These are phyloP conservation scores for Colletotrichum tofieldiae DNA, from an alignment of 2,329 filamentous ascomycete genomes.

Conservation along the genomic window DNA sequence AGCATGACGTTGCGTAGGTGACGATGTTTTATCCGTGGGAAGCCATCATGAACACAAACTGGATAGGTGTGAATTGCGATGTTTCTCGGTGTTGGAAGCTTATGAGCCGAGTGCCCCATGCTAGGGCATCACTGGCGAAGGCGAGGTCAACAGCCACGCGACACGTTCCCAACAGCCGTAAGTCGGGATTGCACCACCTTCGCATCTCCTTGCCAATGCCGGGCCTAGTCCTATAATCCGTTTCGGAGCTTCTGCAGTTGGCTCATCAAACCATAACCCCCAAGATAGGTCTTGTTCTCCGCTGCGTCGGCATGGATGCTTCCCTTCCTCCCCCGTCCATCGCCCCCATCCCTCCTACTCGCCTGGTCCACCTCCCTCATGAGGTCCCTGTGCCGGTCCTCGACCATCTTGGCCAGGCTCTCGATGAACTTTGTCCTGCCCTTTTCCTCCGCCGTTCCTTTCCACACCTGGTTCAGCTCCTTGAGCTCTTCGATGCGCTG, in stretches of 20 bases:
- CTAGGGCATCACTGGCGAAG: neutral
- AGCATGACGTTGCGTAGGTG: neutral
- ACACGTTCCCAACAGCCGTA: neutral
- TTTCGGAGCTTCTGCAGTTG: conserved; percentile 74
- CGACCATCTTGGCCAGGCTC: conserved; percentile 83
- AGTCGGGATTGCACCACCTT: neutral
- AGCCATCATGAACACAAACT: neutral
- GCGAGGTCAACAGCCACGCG: neutral
- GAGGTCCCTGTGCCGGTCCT: conserved; percentile 76
- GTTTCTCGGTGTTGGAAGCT: neutral
- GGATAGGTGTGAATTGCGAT: neutral
- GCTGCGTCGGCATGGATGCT: conserved; percentile 50
- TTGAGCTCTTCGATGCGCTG: conserved; percentile 84
- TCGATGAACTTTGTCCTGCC: conserved; percentile 88
- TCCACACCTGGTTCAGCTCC: conserved; percentile 86
- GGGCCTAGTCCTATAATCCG: conserved; percentile 57
- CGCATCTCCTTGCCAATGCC: neutral
- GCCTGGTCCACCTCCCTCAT: conserved; percentile 66
- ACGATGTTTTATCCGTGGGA: too few relatives aligned
- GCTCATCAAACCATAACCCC: conserved; percentile 74
- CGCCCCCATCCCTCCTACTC: conserved; percentile 54
- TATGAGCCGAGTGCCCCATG: neutral
- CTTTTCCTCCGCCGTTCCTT: conserved; percentile 95
- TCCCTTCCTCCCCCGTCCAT: conserved; percentile 54
- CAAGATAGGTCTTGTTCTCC: conserved; percentile 61